These are phyloP conservation scores for Cyathus striatus DNA, from an alignment of 768 basidiomycete species.

Conservation along the genomic window DNA sequence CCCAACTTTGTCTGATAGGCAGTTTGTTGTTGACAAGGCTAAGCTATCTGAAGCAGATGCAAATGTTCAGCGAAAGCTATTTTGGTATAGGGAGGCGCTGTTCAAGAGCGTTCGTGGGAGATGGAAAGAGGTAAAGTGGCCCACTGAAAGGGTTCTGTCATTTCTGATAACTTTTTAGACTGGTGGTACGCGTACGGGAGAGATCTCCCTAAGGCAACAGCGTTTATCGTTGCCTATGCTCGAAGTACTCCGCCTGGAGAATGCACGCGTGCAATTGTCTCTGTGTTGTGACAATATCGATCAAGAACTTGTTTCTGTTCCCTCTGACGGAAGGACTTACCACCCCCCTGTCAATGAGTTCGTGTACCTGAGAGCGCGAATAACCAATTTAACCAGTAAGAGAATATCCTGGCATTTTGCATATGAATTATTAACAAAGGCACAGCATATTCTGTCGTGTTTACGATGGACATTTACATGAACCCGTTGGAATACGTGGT, in stretches of 20 bases:
- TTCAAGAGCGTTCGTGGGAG: slow-evolving; percentile 61
- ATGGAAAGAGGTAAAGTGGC: slow-evolving; percentile 76
- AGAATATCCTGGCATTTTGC: slow-evolving; percentile 4
- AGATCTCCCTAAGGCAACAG: slow-evolving; percentile 73
- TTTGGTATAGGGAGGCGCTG: slow-evolving; percentile 94
- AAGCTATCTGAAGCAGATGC: slow-evolving; percentile 56
- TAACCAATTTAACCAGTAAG: slow-evolving; percentile 71
- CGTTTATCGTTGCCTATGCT: slow-evolving; percentile 77
- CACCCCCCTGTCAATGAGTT: slow-evolving; percentile 56
- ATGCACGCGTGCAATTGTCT: slow-evolving; percentile 53
- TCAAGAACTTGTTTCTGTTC: slow-evolving; percentile 14
- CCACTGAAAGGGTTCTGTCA: background rate
- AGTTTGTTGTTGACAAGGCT: slow-evolving; percentile 84
- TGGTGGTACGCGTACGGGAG: slow-evolving; percentile 72
- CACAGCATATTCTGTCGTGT: slow-evolving; percentile 45
- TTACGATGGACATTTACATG: slow-evolving; percentile 48
- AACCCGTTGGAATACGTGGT: slow-evolving; percentile 64
- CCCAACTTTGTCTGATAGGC: slow-evolving; percentile 81
- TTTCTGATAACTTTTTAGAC: slow-evolving; percentile 40
- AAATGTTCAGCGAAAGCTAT: slow-evolving; percentile 68
- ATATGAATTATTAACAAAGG: slow-evolving; percentile 2
- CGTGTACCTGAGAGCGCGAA: slow-evolving; percentile 47
- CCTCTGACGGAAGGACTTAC: slow-evolving; percentile 35
- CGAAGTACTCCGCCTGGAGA: slow-evolving; percentile 66
- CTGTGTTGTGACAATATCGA: slow-evolving; percentile 21